Evolutionary conservation across 2,329 filamentous ascomycete genomes (phyloP).

Genomic region (Penicillium sp.): DNA sequence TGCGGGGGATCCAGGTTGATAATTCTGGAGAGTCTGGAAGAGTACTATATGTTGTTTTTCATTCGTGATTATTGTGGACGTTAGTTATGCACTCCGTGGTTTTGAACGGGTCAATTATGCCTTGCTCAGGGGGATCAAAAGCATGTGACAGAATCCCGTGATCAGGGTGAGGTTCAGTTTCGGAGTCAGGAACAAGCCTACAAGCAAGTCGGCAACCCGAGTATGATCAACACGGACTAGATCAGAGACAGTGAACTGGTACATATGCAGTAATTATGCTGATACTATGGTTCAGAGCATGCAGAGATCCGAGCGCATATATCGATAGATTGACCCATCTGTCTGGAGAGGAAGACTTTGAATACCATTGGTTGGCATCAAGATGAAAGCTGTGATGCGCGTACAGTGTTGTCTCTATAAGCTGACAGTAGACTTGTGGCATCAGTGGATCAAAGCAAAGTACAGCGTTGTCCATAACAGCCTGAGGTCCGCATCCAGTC

Average conservation of each 20-base stretch:
- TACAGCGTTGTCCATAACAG: not conserved
- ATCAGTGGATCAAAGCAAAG: not conserved
- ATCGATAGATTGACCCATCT: not conserved
- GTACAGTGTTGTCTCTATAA: not conserved
- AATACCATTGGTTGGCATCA: not conserved
- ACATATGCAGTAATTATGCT: not conserved
- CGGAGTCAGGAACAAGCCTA: not conserved
- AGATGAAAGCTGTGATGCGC: not conserved
- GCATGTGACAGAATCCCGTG: conserved; percentile 3
- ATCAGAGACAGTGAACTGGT: not conserved
- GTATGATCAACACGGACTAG: not conserved
- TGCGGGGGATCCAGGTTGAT: conserved; percentile 3
- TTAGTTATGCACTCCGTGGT: not conserved
- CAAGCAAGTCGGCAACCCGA: not conserved
- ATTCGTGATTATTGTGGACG: not conserved
- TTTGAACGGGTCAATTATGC: not conserved
- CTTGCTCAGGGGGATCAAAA: not conserved
- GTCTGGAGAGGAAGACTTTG: not conserved
- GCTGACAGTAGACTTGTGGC: not conserved
- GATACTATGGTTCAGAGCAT: not conserved
- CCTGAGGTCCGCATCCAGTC: not conserved
- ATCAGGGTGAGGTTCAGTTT: not conserved
- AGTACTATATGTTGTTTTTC: not conserved
- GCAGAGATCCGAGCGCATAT: not conserved
- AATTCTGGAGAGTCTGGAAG: not conserved